Base-by-base conservation (phyloP, 306 rosid genomes). In the Dryas octopetala region DNA sequence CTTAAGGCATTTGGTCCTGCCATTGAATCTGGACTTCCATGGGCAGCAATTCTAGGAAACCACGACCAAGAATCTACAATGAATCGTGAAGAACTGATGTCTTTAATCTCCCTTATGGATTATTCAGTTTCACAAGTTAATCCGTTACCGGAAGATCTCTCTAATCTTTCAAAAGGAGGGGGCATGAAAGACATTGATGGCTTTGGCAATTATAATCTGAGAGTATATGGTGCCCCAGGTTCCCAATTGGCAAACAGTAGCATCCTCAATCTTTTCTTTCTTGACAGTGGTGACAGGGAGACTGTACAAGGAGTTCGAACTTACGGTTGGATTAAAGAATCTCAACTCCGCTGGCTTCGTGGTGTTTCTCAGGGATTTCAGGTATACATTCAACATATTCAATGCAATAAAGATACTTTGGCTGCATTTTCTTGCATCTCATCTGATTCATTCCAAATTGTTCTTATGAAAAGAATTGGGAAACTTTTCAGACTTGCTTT, bases 31-130 rank as follows among this genome's bases (percentile, higher is more conserved):
- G 78, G 86, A 74, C 66, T 91, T 86, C 98, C 98, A 4, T 95
- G 97, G 97, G 98, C 97, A 55, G 95, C 97, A 48, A 65, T 95
- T 76, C 79, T 95, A 81, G 98, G 98, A 80, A 95, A 94, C 85
- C 98, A 94, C 52, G 97, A 94, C 70, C 98, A 91, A 70, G 97
- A 95, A 84, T 95, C 98, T 78, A 86, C 90, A 19, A 78, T 95
- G 97, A 81, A 78, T 74, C 96, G 96, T 19, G 95, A 81, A 70
- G 96, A 91, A 69, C 73, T 95, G 63, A 95, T 95, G 95, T 77
- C 88, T 65, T 74, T 94, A 73, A 81, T 91, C 50, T 94, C 96
- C 77, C 97, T 91, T 74, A 79, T 94, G 91, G 98, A 94, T 67
- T 91, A 90, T 85, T 94, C 98, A 59, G 85, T 94, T 62, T 86